phyloP scores from a whole-genome alignment of 1,284 basidiomycete species.

The Fomitopsis schrenkii region DNA sequence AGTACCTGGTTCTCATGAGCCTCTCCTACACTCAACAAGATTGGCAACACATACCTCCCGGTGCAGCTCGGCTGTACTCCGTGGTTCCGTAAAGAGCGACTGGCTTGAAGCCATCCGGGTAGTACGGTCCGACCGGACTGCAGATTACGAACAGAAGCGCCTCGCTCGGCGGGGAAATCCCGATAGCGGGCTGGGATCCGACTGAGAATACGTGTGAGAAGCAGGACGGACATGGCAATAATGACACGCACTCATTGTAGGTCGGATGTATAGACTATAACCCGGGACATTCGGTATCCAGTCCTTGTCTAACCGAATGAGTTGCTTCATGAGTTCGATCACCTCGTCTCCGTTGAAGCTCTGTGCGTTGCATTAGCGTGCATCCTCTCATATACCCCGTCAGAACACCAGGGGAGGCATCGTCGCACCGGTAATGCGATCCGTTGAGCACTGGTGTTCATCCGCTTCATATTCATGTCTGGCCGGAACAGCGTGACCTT shows the following conservation, averaged over 20 bases:
- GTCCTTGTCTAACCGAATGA: slow-evolving; percentile 82
- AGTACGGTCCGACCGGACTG: slow-evolving; percentile 94
- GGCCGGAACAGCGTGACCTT: slow-evolving; percentile 90
- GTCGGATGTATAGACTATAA: slow-evolving; percentile 90
- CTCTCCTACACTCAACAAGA: neutral
- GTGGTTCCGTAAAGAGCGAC: slow-evolving; percentile 91
- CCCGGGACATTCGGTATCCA: slow-evolving; percentile 93
- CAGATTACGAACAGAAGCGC: slow-evolving; percentile 95
- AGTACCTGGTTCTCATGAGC: slow-evolving; percentile 44
- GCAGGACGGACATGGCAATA: neutral
- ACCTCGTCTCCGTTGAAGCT: slow-evolving; percentile 81
- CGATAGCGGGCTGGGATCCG: slow-evolving; percentile 86
- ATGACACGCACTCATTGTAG: slow-evolving; percentile 59
- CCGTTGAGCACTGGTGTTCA: slow-evolving; percentile 75
- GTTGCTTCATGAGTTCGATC: slow-evolving; percentile 84
- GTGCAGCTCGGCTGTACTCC: slow-evolving; percentile 85
- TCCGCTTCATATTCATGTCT: slow-evolving; percentile 97
- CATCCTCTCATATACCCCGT: neutral
- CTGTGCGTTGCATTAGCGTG: slow-evolving; percentile 30
- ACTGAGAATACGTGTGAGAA: slow-evolving; percentile 43
- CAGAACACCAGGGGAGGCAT: neutral
- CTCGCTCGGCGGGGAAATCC: slow-evolving; percentile 84
- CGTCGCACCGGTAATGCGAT: slow-evolving; percentile 72
- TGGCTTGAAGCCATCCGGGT: slow-evolving; percentile 93
- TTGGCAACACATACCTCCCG: slow-evolving; percentile 60